Base-by-base conservation (phyloP, 2,329 filamentous ascomycete genomes). In the Xylaria sp. region DNA sequence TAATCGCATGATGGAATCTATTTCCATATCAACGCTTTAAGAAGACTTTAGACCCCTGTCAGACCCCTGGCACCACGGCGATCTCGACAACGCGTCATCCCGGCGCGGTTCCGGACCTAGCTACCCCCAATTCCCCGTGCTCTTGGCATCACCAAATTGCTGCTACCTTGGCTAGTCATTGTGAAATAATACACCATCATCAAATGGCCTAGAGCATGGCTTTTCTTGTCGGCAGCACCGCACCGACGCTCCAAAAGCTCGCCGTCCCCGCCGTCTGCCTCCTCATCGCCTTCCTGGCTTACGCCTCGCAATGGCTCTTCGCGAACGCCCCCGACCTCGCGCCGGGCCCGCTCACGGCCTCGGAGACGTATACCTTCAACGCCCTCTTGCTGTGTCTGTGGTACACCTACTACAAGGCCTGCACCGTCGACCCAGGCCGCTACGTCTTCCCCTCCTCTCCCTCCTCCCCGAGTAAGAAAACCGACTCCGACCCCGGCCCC, bases 281-380 rank as follows among this genome's bases (percentile, higher is more conserved):
- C 7, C 74, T 93, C 13, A 88, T 92, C 54, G 67, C 74, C 48
- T 90, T 91, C 67, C 80, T 92, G 2, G 83, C 84, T 56, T 91
- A 88, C 74, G 81, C 83, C 44, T 88, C 90, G 4, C 90, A 93
- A 72, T 81, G 78, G 68, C 77, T 93, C 43, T 89, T 93, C 69
- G 71, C 80, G 61, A 73, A 82, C 56, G 78, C 84, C 29, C 78
- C 80, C 1, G 75, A 80, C 59, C 78, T 89, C 58, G 76, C 78
- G 9, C 84, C 85, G 0, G 85, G 83, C 1, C 85, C 87, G 1
- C 76, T 89, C 20, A 80, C 80, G 3, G 71, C 68, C 52, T 70
- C 72, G 52, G 78, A 93, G 70, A 76, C 80, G 11, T 71, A 83
- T 64, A 70, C 80, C 57, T 89, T 92, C 74, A 93, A 94, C 74